phyloP scores from a whole-genome alignment of 2,329 filamentous ascomycete genomes.

The Xylariaceae sp. region DNA sequence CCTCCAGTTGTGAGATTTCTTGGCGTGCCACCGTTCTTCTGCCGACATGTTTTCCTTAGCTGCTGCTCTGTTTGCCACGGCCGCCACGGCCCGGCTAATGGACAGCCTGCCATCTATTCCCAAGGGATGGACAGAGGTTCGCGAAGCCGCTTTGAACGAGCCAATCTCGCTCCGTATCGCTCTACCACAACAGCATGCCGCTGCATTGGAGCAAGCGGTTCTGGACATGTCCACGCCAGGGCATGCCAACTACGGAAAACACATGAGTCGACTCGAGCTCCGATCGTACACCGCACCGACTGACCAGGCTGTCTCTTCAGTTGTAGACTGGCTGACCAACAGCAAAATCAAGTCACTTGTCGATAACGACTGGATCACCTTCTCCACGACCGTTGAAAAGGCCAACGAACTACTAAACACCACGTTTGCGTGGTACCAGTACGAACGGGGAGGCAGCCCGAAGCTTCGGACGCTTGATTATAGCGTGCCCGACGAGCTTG shows the following conservation, averaged over 20 bases:
- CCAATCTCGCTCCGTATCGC: constrained; percentile 34
- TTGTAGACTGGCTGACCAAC: constrained; percentile 53
- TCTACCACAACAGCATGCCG: constrained; percentile 37
- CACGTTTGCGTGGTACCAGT: constrained; percentile 51
- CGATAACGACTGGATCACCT: constrained; percentile 50
- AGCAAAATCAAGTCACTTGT: constrained; percentile 46
- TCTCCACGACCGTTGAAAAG: constrained; percentile 47
- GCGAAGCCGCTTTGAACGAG: constrained; percentile 33
- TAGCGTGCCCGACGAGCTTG: constrained; percentile 45
- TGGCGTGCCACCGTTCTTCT: constrained; percentile 7
- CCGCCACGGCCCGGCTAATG: constrained; percentile 39
- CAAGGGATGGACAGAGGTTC: constrained; percentile 36
- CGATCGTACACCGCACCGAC: constrained; percentile 54
- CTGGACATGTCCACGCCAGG: constrained; percentile 56
- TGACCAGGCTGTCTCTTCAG: constrained; percentile 44
- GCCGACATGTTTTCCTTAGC: constrained; percentile 34
- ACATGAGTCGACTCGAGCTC: constrained; percentile 55
- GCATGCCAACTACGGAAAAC: constrained; percentile 53
- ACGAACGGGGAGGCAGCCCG: constrained; percentile 46
- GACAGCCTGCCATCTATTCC: constrained; percentile 35
- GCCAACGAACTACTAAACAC: constrained; percentile 55
- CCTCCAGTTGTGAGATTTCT: constrained; percentile 10
- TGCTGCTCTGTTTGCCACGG: constrained; percentile 35
- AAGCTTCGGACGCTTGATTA: constrained; percentile 47
- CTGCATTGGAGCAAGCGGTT: constrained; percentile 51